These are phyloP conservation scores for Carex myosuroides DNA, from an alignment of 176 grass and related monocot species.

Conservation along the genomic window DNA sequence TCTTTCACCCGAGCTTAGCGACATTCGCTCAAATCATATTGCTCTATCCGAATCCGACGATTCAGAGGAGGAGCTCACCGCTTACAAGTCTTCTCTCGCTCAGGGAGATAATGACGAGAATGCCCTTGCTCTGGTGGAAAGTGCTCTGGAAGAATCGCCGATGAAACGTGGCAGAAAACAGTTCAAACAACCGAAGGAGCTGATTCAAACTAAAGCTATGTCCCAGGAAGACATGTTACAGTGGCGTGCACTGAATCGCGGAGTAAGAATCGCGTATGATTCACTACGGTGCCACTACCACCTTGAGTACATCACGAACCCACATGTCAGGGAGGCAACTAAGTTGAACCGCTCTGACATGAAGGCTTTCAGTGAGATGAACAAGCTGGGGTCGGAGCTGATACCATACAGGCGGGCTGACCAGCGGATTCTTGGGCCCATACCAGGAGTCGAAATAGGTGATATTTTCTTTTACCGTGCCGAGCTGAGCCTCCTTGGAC, in stretches of 20 bases:
- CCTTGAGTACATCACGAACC: background rate
- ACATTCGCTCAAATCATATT: background rate
- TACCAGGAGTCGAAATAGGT: conserved; percentile 19
- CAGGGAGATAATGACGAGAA: background rate
- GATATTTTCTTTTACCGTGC: conserved; percentile 27
- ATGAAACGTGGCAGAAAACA: background rate
- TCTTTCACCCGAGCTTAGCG: background rate
- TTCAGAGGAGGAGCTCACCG: background rate
- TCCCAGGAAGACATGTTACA: background rate
- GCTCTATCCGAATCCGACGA: background rate
- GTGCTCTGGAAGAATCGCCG: background rate
- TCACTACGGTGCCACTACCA: background rate
- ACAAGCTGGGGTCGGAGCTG: background rate
- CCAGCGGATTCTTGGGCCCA: background rate
- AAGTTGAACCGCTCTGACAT: background rate
- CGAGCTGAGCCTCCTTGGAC: conserved; percentile 33
- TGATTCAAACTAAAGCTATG: background rate
- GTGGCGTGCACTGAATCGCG: background rate
- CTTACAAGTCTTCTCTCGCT: background rate
- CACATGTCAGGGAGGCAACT: background rate
- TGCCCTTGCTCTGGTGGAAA: background rate
- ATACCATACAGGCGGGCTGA: background rate
- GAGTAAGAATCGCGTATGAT: background rate
- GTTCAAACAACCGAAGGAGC: background rate
- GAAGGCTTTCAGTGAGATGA: background rate